These are phyloP conservation scores for Rhytidhysteron rufulum DNA, from an alignment of 2,329 filamentous ascomycete genomes.

Conservation along the genomic window DNA sequence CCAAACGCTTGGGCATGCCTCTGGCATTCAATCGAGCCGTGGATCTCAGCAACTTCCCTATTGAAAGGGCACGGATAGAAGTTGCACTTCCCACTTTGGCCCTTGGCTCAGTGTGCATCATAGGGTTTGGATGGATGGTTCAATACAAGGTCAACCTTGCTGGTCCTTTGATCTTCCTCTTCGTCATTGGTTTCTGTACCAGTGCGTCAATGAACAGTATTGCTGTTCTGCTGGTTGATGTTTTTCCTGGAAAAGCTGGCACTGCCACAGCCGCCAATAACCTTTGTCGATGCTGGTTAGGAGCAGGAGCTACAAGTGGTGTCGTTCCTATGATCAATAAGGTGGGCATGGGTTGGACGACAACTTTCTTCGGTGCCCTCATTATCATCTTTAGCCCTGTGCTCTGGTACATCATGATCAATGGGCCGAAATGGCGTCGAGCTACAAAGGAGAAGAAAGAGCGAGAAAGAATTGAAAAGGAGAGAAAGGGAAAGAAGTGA, in stretches of 20 bases:
- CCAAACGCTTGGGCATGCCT: constrained; percentile 55
- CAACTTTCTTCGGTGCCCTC: constrained; percentile 38
- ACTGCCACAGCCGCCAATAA: constrained; percentile 25
- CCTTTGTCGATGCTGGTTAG: constrained; percentile 21
- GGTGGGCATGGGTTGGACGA: constrained; percentile 34
- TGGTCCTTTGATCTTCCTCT: constrained; percentile 41
- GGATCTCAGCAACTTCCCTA: constrained; percentile 44
- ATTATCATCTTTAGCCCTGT: constrained; percentile 35
- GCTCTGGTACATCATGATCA: constrained; percentile 32
- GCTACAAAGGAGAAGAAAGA: constrained; percentile 34
- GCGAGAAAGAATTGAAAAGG: constrained; percentile 20
- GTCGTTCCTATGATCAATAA: constrained; percentile 25
- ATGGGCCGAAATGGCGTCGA: constrained; percentile 36
- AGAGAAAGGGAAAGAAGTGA: too few relatives aligned
- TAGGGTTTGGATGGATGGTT: constrained; percentile 33
- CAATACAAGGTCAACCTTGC: constrained; percentile 24
- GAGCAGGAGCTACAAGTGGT: constrained; percentile 25
- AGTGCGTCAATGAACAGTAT: constrained; percentile 43
- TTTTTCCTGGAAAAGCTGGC: constrained; percentile 24
- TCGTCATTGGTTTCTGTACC: constrained; percentile 47
- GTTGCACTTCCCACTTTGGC: constrained; percentile 25
- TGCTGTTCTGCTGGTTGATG: constrained; percentile 39
- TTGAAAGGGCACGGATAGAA: constrained; percentile 40
- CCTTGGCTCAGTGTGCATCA: constrained; percentile 20
- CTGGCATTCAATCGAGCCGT: constrained; percentile 54